Percentiles rank a stretch among this genome's conserved stretches.
phyloP scores from a whole-genome alignment of 1,284 basidiomycete genomes.

The Vanrija sp. region DNA sequence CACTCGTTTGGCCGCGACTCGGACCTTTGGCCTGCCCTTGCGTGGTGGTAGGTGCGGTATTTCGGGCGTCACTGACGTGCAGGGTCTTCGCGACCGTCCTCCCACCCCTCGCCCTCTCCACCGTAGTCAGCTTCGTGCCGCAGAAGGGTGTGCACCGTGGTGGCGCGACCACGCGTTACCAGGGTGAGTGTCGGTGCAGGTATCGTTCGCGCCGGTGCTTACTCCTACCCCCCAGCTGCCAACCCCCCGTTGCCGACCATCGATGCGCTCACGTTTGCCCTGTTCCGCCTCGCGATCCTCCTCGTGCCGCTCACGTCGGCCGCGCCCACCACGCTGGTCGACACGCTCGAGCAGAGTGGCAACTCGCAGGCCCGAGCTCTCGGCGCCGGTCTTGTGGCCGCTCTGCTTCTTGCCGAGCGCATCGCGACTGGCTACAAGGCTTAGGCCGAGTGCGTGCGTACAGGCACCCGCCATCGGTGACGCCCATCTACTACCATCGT shows the following conservation, averaged over 20 bases:
- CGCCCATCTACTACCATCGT: too few species aligned
- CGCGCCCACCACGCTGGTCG: constrained; percentile 35
- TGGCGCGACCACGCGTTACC: constrained; percentile 27
- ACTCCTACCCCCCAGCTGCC: constrained; percentile 3
- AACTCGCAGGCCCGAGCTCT: constrained; percentile 42
- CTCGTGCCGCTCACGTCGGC: constrained; percentile 43
- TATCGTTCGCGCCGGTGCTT: neutral
- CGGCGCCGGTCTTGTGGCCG: constrained; percentile 39
- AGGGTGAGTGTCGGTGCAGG: constrained; percentile 17
- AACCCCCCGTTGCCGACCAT: constrained; percentile 30
- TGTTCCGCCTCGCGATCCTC: constrained; percentile 43
- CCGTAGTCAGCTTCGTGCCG: constrained; percentile 40
- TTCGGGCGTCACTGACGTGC: neutral
- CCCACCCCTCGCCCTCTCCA: constrained; percentile 38
- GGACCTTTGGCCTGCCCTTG: constrained; percentile 36
- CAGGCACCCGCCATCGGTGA: too few species aligned
- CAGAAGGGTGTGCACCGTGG: constrained; percentile 28
- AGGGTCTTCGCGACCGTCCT: constrained; percentile 43
- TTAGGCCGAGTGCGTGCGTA: too few species aligned
- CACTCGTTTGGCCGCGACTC: constrained; percentile 18
- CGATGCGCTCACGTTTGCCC: constrained; percentile 42
- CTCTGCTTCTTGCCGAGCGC: constrained; percentile 37
- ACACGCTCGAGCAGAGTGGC: constrained; percentile 40
- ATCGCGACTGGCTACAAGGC: constrained; percentile 7
- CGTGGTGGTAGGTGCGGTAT: constrained; percentile 38